Base-by-base conservation (phyloP, 352 stramenopile species). In the Globisporangium acanthophoron region DNA sequence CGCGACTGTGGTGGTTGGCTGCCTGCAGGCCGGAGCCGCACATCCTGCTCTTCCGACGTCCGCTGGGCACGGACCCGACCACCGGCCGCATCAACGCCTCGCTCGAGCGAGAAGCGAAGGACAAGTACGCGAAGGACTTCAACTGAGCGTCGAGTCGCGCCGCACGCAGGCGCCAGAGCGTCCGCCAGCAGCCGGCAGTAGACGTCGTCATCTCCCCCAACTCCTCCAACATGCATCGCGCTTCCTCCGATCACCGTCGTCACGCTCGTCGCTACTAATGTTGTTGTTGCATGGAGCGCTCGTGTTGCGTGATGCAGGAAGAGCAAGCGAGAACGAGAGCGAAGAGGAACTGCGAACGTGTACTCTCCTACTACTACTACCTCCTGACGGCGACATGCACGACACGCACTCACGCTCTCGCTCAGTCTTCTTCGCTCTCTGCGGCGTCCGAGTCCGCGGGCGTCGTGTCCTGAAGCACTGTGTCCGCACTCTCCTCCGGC, bases 31-130 rank as follows among this genome's bases (percentile, higher is more conserved):
- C 97, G 0, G 97, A 99, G 75, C 97, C 96, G 49, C 97, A 99
- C 73, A 99, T 99, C 81, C 88, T 99, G 70, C 80, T 99, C 55
- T 99, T 99, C 73, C 88, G 97, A 82, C 87, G 97, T 58, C 96
- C 96, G 16, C 78, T 99, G 9, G 97, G 97, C 56, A 99, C 96
- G 18, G 97, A 99, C 82, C 96, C 95, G 29, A 90, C 96, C 11
- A 98, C 92, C 43, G 96, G 96, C 40, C 84, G 78, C 39, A 85
- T 99, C 24, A 96, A 99, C 74, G 70, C 90, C 3, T 78, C 91
- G 58, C 84, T 99, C 58, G 88, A 98, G 64, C 91, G 92, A 40
- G 81, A 98, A 72, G 96, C 96, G 39, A 97, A 97, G 68, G 94
- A 99, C 54, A 94, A 97, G 65, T 99, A 99, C 76, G 78, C 78